These are phyloP conservation scores for Dryadomyces quercivorus DNA, from an alignment of 2,329 filamentous ascomycete genomes.

Conservation along the genomic window DNA sequence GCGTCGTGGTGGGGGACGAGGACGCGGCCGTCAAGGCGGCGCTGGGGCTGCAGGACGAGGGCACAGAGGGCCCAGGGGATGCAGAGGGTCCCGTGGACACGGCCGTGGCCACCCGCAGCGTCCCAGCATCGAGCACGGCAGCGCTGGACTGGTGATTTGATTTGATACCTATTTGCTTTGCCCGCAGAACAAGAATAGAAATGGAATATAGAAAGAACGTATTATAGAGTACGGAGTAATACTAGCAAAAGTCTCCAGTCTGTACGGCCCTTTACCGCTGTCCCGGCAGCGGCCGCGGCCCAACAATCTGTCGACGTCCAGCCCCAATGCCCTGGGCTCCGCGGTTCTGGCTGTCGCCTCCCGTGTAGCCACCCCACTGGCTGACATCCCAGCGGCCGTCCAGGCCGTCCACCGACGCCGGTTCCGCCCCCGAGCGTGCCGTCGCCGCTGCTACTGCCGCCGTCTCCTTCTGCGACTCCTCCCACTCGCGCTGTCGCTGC, in stretches of 20 bases:
- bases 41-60: constrained; percentile 9
- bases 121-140: neutral
- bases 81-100: neutral
- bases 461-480: constrained; percentile 57
- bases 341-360: constrained; percentile 62
- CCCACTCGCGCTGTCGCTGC: constrained; percentile 68
- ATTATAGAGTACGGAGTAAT: neutral
- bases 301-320: constrained; percentile 65
- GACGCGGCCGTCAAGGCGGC: constrained; percentile 5
- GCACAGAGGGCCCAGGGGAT: neutral
- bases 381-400: constrained; percentile 63
- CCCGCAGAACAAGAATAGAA: too few species aligned
- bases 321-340: constrained; percentile 55
- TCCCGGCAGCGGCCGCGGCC: constrained; percentile 54
- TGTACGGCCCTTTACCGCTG: constrained; percentile 1
- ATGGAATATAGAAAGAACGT: too few species aligned
- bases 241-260: neutral
- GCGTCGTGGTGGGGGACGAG: constrained; percentile 6
- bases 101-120: neutral
- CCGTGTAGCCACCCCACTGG: constrained; percentile 63
- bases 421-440: constrained; percentile 19
- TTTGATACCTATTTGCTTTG: too few species aligned
- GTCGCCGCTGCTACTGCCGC: constrained; percentile 43
- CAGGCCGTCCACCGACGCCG: constrained; percentile 46
- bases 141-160: constrained; percentile 1